Evolutionary conservation across 2,329 filamentous ascomycete genomes (phyloP).

Genomic region (Monosporascus cannonballus): DNA sequence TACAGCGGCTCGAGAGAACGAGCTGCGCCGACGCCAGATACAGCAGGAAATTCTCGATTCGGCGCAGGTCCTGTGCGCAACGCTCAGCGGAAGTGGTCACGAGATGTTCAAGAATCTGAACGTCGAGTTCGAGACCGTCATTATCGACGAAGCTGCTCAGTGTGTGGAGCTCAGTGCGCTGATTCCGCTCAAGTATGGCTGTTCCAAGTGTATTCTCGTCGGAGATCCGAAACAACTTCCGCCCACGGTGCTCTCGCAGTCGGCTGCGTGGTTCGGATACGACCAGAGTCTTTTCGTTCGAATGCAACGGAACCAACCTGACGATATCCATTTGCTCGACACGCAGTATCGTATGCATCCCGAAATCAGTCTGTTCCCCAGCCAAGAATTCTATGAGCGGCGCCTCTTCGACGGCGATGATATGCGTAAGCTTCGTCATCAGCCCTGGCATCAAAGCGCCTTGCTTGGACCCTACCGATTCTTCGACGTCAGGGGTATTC

Average conservation of each 20-base stretch:
- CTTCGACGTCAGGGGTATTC: conserved; percentile 89
- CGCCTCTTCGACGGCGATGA: conserved; percentile 76
- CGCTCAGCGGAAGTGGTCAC: conserved; percentile 89
- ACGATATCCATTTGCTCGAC: conserved; percentile 89
- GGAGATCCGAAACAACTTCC: conserved; percentile 97
- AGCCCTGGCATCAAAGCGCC: conserved; percentile 78
- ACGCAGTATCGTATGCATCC: conserved; percentile 99
- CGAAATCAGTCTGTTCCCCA: conserved; percentile 88
- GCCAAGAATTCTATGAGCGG: conserved; percentile 85
- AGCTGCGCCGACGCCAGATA: conserved; percentile 74
- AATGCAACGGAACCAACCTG: conserved; percentile 89
- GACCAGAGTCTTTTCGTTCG: conserved; percentile 97
- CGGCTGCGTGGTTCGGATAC: conserved; percentile 87
- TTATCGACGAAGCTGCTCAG: conserved; percentile 97
- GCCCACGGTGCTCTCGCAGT: conserved; percentile 90
- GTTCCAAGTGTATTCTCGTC: conserved; percentile 92
- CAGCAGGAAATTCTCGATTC: conserved; percentile 89
- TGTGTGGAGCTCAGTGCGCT: conserved; percentile 95
- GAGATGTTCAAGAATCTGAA: conserved; percentile 94
- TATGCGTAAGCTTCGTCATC: conserved; percentile 70
- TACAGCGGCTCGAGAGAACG: conserved; percentile 72
- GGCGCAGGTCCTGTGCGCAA: conserved; percentile 90
- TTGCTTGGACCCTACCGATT: conserved; percentile 91
- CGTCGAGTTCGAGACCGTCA: conserved; percentile 96
- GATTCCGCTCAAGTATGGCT: conserved; percentile 96